These are phyloP conservation scores for Suillus clintonianus DNA, from an alignment of 768 basidiomycete species.

Conservation along the genomic window DNA sequence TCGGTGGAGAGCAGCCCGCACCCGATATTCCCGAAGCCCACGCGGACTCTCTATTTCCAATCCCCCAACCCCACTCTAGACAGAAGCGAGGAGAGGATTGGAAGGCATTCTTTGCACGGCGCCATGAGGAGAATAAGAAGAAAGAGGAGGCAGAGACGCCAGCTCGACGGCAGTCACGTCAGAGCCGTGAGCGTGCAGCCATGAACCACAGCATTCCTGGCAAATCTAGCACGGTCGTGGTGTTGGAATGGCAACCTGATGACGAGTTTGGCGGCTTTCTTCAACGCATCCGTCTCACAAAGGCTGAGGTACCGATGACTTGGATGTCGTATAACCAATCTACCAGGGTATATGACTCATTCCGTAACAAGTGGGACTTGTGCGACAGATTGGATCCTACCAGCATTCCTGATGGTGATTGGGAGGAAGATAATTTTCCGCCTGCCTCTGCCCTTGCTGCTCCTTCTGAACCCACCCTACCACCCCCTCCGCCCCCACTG, in stretches of 20 bases:
- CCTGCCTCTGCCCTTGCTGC: not conserved
- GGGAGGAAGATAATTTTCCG: not conserved
- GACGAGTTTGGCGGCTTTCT: not conserved
- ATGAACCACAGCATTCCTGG: too few relatives aligned
- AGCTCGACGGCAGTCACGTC: not conserved
- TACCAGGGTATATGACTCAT: not conserved
- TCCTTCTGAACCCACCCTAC: not conserved
- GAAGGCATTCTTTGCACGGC: not conserved
- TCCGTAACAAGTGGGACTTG: not conserved
- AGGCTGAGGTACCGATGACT: not conserved
- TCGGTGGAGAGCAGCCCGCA: not conserved
- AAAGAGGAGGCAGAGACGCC: not conserved
- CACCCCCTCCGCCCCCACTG: not conserved
- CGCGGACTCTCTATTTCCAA: not conserved
- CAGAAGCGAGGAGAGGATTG: not conserved
- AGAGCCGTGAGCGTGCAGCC: too few relatives aligned
- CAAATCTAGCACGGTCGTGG: too few relatives aligned
- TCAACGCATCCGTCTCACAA: not conserved
- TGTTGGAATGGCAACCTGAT: too few relatives aligned
- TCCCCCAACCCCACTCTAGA: not conserved
- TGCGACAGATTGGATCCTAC: not conserved
- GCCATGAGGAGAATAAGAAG: not conserved
- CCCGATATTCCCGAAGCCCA: not conserved
- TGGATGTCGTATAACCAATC: not conserved
- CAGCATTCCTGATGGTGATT: not conserved